Conservation (phyloP, 768 basidiomycete genomes). For the Chlorophyllum brunneum region DNA sequence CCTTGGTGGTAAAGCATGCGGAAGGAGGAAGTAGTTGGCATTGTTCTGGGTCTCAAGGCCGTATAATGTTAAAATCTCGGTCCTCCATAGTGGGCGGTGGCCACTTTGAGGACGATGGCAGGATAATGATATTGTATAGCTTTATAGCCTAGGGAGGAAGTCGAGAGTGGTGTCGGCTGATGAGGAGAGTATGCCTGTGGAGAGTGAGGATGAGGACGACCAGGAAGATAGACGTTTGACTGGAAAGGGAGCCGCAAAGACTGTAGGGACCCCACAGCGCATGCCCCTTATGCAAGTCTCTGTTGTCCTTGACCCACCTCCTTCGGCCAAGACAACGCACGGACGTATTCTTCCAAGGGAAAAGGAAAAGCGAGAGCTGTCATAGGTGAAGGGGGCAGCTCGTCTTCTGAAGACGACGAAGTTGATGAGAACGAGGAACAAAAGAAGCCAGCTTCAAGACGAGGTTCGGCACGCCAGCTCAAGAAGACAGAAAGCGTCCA, state of each 20-base stretch:
- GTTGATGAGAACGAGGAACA: neutral
- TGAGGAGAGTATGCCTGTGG: neutral
- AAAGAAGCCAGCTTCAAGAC: neutral
- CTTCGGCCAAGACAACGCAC: neutral
- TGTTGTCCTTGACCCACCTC: conserved; percentile 2
- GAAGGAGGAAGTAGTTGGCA: no score
- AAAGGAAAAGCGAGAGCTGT: neutral
- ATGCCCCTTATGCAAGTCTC: no score
- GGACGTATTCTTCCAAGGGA: neutral
- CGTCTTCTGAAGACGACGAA: neutral
- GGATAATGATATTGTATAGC: no score
- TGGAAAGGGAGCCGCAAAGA: neutral
- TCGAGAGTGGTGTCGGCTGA: conserved; percentile 1
- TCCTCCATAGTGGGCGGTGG: no score
- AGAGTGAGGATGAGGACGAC: neutral
- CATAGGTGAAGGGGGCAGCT: neutral
- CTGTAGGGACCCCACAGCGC: neutral
- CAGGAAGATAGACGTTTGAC: neutral
- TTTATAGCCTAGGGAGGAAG: no score
- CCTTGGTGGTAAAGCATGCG: no score
- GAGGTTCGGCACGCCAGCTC: neutral
- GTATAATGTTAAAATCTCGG: no score
- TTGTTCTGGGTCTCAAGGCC: no score
- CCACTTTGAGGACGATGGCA: no score
- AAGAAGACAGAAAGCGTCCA: conserved; percentile 24